Evolutionary conservation across 331 rosid genomes (phyloP), one percentile per base, ranked within the genome.

Genomic region (Quercus lobata): DNA sequence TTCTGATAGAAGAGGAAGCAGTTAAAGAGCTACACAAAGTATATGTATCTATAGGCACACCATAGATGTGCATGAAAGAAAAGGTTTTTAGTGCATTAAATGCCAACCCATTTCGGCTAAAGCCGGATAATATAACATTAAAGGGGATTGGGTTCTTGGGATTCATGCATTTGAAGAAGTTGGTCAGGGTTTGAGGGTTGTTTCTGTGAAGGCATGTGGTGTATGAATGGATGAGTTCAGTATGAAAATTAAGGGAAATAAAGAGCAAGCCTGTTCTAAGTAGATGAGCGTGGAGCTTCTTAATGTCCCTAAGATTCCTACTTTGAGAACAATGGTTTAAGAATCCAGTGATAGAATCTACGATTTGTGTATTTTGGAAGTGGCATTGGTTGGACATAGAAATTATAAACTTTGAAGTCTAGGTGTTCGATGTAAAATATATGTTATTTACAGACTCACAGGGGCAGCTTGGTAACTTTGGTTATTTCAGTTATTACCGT

Each of bases 21-120:
- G 77, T 89, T 61, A 90, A 82, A 69, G 92, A 83, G 83, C 88
- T 85, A 57, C 96, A 90, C 58, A 89, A 73, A 71, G 96, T 84
- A 78, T 89, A 91, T 5, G 94, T 82, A 76, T 91, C 92, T 6
- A 92, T 76, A 60, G 94, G 81, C 35, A 92, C 76, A 10, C 11
- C 80, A 56, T 83, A 81, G 32, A 46, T 4, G 74, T 90, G 93
- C 97, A 92, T 89, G 83, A 92, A 92, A 79, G 92, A 90, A 61
- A 88, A 55, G 62, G 92, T 73, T 0, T 84, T 60, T 4, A 90
- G 84, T 44, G 96, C 87, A 34, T 85, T 86, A 81, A 81, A 77
- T 14, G 85, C 79, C 74, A 71, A 85, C 83, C 93, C 88, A 84
- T 82, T 81, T 12, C 70, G 87, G 65, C 72, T 76, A 19, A 86